Conservation (phyloP, 129 eudicot species). For the Artemisia argyi region DNA sequence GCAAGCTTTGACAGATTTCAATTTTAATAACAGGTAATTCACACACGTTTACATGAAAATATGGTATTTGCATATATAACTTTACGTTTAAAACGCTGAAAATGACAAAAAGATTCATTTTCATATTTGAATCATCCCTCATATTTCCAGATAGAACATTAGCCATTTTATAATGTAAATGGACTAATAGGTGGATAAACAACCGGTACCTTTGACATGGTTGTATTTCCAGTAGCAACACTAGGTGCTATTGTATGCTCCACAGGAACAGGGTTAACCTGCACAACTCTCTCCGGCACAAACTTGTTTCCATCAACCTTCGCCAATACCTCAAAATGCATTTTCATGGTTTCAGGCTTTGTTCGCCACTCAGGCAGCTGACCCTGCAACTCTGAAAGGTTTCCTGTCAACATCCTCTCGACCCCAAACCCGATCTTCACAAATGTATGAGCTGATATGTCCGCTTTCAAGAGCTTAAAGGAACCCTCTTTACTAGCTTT, state of each 20-base stretch:
- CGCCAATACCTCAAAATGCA: conserved; percentile 96
- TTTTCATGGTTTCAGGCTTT: conserved; percentile 69
- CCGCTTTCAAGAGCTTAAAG: conserved; percentile 80
- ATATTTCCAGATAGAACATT: not conserved
- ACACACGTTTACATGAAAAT: not conserved
- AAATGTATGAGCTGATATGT: conserved; percentile 85
- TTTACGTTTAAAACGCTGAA: not conserved
- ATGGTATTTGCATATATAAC: not conserved
- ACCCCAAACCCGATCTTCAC: conserved; percentile 80
- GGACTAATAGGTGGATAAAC: conserved; percentile 63
- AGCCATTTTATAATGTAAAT: conserved; percentile 45
- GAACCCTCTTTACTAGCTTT: conserved; percentile 78
- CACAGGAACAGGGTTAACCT: conserved; percentile 42
- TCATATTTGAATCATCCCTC: not conserved
- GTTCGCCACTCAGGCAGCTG: conserved; percentile 78
- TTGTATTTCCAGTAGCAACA: conserved; percentile 52
- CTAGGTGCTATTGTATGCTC: conserved; percentile 55
- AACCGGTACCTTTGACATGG: conserved; percentile 68
- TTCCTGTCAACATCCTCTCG: conserved; percentile 68
- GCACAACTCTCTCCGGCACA: conserved; percentile 68
- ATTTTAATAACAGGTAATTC: not conserved
- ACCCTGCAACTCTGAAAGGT: conserved; percentile 25
- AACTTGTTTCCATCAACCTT: conserved; percentile 79
- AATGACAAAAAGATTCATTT: conserved; percentile 8
- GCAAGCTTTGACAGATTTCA: too few relatives aligned